Evolutionary conservation across 1,284 basidiomycete genomes (phyloP), one percentile per base, ranked within the genome.

Genomic region (Ustilago cynodontis): DNA sequence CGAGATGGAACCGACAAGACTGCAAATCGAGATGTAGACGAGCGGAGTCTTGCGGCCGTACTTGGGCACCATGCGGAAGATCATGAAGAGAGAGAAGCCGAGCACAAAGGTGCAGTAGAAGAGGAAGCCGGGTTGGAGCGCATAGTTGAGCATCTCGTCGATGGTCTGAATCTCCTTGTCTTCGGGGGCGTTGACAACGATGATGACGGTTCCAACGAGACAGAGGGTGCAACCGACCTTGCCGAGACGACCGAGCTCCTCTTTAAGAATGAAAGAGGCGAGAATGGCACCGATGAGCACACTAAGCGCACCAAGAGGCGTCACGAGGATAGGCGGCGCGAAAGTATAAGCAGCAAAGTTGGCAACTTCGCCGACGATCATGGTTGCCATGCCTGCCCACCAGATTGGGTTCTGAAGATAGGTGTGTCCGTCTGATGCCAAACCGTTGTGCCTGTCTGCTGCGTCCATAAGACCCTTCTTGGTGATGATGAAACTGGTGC

Each of bases 261-360:
- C 97, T 65, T 94, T 91, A 41, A 99, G 90, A 28, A 98, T 88
- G 86, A 98, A 92, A 0, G 94, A 96, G 1, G 96, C 96, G 4
- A 99, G 91, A 58, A 68, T 71, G 31, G 82, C 75, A 26, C 70
- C 97, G 74, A 99, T 94, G 71, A 99, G 90, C n/a, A 99, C 96
- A 86, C 93, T 95, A 63, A 98, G 89, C 13, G 96, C 95, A 65
- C 96, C 96, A 14, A 99, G 88, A 6, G 96, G 96, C 0, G 96
- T 98, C 45, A 99, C 95, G 60, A 99, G 89, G 82, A 98, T 97
- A 76, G 96, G 94, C 63, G 96, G 96, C 0, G 96, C 96, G 84
- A 98, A 99, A 0, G 94, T 94, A 87, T 99, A 99, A 4, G 97
- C 97, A 8, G 96, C 94, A 87, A 99, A 99, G 88, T 99, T 99